Base-by-base conservation (phyloP, 176 grass and related monocot species). In the Oryza longistaminata region DNA sequence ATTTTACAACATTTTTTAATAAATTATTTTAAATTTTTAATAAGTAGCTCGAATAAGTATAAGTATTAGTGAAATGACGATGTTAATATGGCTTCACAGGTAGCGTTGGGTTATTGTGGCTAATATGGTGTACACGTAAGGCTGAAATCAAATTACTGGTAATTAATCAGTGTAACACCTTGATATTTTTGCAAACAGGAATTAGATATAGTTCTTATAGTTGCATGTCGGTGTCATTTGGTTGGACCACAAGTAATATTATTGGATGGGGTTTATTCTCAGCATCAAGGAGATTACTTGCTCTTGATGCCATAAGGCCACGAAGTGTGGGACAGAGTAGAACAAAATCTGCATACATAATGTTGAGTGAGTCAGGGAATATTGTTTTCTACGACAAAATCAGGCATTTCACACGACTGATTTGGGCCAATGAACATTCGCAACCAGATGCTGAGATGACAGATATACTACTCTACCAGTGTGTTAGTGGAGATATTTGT, bases 181-280 rank as follows among this genome's bases (percentile, higher is more conserved):
- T 22, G 71, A 84, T 75, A 75, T 84, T 84, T 84, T 17, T 39
- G 11, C 44, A 27, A 33, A 76, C 29, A 70, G 29, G 33, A 81
- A 81, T 46, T 55, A 55, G 45, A 66, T 76, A 72, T 62, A 2
- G 21, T 22, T 24, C 19, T 62, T 68, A 68, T 68, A 68, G 62
- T 83, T 78, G 79, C 74, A 35, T 29, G n/a, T 80, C 64, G 3
- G 26, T 29, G 69, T 85, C 40, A 64, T 81, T 12, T 75, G 9
- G 37, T 66, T 84, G 64, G 75, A 43, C 7, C 48, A 69, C 5
- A 73, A 75, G 64, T 70, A 1, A 78, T 78, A 75, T 64, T 70
- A 0, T 65, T 78, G 66, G 27, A 70, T 60, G 86, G 33, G 29
- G 60, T 84, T 84, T 79, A 79, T 68, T 84, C 64, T 27, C 29